Evolutionary conservation across 139 green algal genomes (phyloP).

Genomic region (Zygnema circumcarinatum): DNA sequence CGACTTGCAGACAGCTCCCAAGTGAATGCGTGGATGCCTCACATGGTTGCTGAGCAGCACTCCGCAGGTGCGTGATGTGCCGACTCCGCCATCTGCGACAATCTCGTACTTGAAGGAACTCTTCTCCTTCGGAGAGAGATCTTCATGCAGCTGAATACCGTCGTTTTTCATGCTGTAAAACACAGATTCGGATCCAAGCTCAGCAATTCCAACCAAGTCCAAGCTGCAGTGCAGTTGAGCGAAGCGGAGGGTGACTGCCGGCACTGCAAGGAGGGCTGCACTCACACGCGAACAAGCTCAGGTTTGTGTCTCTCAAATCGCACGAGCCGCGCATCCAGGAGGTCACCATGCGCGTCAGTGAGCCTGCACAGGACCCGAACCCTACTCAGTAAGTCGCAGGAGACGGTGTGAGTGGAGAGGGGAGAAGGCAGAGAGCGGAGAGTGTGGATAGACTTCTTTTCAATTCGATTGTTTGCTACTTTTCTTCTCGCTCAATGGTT

Average conservation of each 20-base stretch:
- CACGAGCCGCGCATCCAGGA: neutral
- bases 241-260: too few species aligned
- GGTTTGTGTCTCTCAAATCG: neutral
- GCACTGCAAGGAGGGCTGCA: too few species aligned
- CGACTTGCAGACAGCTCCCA: neutral
- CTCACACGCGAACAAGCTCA: neutral
- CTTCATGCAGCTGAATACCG: neutral
- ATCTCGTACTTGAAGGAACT: slow-evolving; percentile 39
- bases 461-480: too few species aligned
- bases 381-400: too few species aligned
- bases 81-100: slow-evolving; percentile 23
- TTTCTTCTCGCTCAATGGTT: too few species aligned
- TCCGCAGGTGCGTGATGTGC: slow-evolving; percentile 23
- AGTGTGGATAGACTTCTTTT: too few species aligned
- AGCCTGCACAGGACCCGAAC: neutral
- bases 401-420: too few species aligned
- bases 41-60: slow-evolving; percentile 37
- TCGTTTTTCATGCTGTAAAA: slow-evolving; percentile 2
- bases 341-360: neutral
- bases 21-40: neutral
- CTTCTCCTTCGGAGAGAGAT: neutral
- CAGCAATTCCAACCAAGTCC: too few species aligned
- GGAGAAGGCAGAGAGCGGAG: too few species aligned
- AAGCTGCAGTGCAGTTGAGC: too few species aligned
- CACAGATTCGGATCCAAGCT: too few species aligned